phyloP scores from a whole-genome alignment of 176 grass and related monocot genomes.

The Juncus effusus region DNA sequence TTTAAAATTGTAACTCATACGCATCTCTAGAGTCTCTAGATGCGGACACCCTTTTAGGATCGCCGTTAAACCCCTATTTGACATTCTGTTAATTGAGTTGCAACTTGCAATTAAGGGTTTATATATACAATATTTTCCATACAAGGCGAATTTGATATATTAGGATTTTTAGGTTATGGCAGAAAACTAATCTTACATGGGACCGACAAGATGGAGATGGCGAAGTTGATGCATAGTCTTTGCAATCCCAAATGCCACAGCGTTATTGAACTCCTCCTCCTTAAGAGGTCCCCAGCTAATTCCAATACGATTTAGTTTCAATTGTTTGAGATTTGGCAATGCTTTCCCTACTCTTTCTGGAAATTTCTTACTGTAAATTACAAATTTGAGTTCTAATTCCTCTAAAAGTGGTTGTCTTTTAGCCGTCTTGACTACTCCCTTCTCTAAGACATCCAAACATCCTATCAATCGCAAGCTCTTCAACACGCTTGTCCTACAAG shows the following conservation, averaged over 20 bases:
- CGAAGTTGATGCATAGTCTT: slow-evolving; percentile 15
- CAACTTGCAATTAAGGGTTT: no score
- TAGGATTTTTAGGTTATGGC: no score
- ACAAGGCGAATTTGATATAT: background rate
- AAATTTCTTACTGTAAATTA: background rate
- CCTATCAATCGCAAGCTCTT: slow-evolving; percentile 34
- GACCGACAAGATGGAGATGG: slow-evolving; percentile 18
- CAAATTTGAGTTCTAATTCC: slow-evolving; percentile 27
- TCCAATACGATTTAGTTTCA: slow-evolving; percentile 10
- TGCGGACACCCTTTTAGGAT: slow-evolving; percentile 40
- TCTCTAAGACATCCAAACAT: background rate
- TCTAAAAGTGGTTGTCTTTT: slow-evolving; percentile 29
- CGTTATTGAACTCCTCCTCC: background rate
- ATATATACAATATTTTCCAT: no score
- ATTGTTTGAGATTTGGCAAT: slow-evolving; percentile 17
- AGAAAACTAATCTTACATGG: background rate
- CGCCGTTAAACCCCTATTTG: slow-evolving; percentile 25
- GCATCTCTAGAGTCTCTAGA: slow-evolving; percentile 37
- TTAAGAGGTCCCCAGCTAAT: background rate
- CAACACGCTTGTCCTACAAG: slow-evolving; percentile 17
- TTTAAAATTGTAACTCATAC: background rate
- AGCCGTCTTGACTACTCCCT: background rate
- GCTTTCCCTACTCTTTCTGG: slow-evolving; percentile 6
- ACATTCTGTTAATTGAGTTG: background rate
- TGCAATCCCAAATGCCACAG: slow-evolving; percentile 5